These are phyloP conservation scores for Exidia glandulosa DNA, from an alignment of 768 basidiomycete genomes.

Conservation along the genomic window DNA sequence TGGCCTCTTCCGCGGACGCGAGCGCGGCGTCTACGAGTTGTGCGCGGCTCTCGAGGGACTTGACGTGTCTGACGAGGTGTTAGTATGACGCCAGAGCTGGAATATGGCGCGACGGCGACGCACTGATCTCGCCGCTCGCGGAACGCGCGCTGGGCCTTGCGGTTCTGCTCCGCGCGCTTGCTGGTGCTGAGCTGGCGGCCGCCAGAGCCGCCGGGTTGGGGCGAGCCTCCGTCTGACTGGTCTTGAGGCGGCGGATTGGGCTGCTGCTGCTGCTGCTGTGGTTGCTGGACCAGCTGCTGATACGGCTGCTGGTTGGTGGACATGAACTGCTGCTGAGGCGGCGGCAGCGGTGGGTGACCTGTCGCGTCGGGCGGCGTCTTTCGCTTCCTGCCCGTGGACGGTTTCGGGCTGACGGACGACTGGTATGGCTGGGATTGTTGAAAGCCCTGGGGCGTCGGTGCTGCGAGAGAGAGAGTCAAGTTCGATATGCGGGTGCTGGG, in stretches of 20 bases:
- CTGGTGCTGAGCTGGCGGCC: slow-evolving; percentile 60
- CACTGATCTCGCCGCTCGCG: slow-evolving; percentile 83
- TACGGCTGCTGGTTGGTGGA: too few relatives aligned
- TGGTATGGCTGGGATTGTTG: neutral
- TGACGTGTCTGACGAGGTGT: slow-evolving; percentile 58
- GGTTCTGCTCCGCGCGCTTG: slow-evolving; percentile 89
- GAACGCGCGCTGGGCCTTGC: slow-evolving; percentile 89
- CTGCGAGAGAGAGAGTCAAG: neutral
- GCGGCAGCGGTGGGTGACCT: slow-evolving; percentile 6
- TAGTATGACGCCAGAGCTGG: neutral
- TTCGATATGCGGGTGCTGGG: neutral
- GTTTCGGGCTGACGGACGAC: neutral
- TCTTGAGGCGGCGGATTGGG: too few relatives aligned
- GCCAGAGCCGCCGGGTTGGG: too few relatives aligned
- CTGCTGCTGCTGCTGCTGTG: too few relatives aligned
- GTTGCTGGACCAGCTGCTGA: too few relatives aligned
- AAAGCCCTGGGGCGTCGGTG: neutral
- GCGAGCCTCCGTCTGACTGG: too few relatives aligned
- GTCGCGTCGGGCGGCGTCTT: slow-evolving; percentile 46
- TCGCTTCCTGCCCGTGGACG: slow-evolving; percentile 38
- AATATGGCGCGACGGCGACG: slow-evolving; percentile 19
- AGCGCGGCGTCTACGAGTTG: slow-evolving; percentile 78
- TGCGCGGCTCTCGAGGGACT: slow-evolving; percentile 76
- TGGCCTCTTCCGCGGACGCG: slow-evolving; percentile 78
- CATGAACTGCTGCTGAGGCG: slow-evolving; percentile 13